A percentile compares a stretch with the other conserved stretches of the same genome.
Evolutionary conservation across 163 green algal species (phyloP).

Genomic region (Prototheca wickerhamii): DNA sequence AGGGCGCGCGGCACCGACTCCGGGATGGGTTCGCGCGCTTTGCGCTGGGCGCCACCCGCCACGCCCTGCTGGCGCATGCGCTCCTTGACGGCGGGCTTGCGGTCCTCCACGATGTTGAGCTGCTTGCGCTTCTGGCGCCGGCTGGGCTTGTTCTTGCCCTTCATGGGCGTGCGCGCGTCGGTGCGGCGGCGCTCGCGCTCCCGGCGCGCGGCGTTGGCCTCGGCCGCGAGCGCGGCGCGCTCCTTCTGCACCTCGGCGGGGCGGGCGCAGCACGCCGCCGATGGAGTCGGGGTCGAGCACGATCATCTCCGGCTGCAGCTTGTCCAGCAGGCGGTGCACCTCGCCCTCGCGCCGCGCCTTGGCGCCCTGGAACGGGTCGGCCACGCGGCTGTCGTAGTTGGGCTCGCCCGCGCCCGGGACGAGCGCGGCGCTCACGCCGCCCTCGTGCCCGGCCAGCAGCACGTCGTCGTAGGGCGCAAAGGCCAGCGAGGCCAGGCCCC

Average conservation of each 20-base stretch:
- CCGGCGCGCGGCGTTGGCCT: slow-evolving; percentile 43
- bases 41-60: neutral
- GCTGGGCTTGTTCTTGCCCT: slow-evolving; percentile 87
- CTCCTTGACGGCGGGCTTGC: slow-evolving; percentile 39
- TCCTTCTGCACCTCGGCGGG: slow-evolving; percentile 43
- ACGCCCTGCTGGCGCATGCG: slow-evolving; percentile 27
- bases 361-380: slow-evolving; percentile 80
- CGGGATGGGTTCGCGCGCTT: neutral
- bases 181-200: slow-evolving; percentile 31
- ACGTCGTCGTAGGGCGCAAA: slow-evolving; percentile 98
- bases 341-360: slow-evolving; percentile 78
- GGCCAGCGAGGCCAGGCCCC: slow-evolving; percentile 39
- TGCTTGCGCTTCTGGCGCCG: slow-evolving; percentile 70
- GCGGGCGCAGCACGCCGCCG: slow-evolving; percentile 48
- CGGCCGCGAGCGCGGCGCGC: slow-evolving; percentile 24
- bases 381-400: slow-evolving; percentile 96
- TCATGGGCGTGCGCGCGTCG: slow-evolving; percentile 67
- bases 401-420: slow-evolving; percentile 85
- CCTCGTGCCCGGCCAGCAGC: slow-evolving; percentile 67
- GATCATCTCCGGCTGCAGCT: slow-evolving; percentile 92
- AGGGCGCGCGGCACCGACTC: neutral
- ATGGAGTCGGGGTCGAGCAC: slow-evolving; percentile 83
- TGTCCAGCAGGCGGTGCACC: slow-evolving; percentile 85
- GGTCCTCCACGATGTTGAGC: slow-evolving; percentile 76
- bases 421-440: slow-evolving; percentile 72